Conservation (phyloP, 306 rosid species). For the Arachis stenosperma region DNA sequence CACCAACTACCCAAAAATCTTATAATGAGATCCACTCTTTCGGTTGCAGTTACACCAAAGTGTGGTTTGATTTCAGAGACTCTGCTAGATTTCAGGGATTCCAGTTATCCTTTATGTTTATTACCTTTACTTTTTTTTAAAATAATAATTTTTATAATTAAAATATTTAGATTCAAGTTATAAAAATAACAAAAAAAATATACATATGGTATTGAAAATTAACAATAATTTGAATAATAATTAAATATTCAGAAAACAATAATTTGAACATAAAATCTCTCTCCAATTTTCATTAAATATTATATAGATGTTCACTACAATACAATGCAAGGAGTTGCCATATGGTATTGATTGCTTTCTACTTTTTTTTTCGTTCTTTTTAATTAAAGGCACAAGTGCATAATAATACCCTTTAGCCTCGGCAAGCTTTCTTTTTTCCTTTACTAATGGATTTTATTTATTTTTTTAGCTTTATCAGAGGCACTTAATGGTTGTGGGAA, state of each 20-base stretch:
- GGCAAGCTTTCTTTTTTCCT: constrained; percentile 11
- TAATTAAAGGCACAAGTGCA: constrained; percentile 29
- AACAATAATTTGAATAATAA: no score
- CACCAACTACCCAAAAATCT: constrained; percentile 30
- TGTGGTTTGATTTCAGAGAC: constrained; percentile 36
- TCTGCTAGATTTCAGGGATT: constrained; percentile 45
- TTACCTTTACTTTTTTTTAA: no score
- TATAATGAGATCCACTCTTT: constrained; percentile 47
- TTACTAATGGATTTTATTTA: constrained; percentile 21
- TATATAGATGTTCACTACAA: no score
- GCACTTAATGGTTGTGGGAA: constrained; percentile 25
- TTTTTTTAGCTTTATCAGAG: constrained; percentile 36
- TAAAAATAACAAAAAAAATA: no score
- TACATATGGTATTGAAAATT: no score
- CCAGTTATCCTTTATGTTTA: constrained; percentile 23
- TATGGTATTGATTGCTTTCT: constrained; percentile 31
- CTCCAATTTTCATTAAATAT: no score
- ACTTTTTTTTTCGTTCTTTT: constrained; percentile 28
- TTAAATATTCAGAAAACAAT: no score
- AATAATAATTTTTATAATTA: no score
- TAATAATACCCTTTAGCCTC: constrained; percentile 14
- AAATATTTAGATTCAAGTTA: no score
- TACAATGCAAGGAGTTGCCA: not conserved
- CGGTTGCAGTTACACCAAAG: constrained; percentile 39
- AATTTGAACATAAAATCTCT: no score